Conservation (phyloP, 257 asterid species). For the Phtheirospermum japonicum region DNA sequence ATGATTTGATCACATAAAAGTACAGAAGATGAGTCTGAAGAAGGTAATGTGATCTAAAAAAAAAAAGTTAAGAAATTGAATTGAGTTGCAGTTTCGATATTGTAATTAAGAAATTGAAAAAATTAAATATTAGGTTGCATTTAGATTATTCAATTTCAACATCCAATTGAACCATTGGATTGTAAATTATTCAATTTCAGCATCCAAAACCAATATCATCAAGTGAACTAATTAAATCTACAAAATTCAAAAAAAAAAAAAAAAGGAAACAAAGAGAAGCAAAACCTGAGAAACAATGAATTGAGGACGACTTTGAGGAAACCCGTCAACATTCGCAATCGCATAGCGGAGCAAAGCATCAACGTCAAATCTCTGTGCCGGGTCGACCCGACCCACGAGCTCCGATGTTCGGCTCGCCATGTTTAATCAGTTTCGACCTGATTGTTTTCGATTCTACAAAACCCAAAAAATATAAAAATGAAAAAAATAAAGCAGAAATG, state of each 20-base stretch:
- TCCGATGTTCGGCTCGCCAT: conserved; percentile 65
- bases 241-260: not conserved
- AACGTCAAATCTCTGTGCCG: conserved; percentile 57
- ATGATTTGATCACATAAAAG: not conserved
- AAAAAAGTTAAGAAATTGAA: not conserved
- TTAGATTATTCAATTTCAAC: too few species aligned
- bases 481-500: too few species aligned
- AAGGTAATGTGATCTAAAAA: not conserved
- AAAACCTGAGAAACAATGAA: conserved; percentile 69
- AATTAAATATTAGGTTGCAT: not conserved
- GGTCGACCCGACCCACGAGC: conserved; percentile 66
- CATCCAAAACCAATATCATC: conserved; percentile 1
- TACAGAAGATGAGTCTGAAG: not conserved
- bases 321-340: conserved; percentile 60
- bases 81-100: not conserved
- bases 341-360: conserved; percentile 58
- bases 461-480: not conserved
- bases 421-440: conserved; percentile 11
- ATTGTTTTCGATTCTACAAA: not conserved
- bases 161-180: conserved; percentile 1
- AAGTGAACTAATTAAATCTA: not conserved
- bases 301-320: conserved; percentile 52
- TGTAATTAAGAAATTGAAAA: too few species aligned
- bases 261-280: not conserved
- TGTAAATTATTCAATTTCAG: not conserved